phyloP scores from a whole-genome alignment of 2,329 filamentous ascomycete genomes.

The Tolypocladium pustulatum region DNA sequence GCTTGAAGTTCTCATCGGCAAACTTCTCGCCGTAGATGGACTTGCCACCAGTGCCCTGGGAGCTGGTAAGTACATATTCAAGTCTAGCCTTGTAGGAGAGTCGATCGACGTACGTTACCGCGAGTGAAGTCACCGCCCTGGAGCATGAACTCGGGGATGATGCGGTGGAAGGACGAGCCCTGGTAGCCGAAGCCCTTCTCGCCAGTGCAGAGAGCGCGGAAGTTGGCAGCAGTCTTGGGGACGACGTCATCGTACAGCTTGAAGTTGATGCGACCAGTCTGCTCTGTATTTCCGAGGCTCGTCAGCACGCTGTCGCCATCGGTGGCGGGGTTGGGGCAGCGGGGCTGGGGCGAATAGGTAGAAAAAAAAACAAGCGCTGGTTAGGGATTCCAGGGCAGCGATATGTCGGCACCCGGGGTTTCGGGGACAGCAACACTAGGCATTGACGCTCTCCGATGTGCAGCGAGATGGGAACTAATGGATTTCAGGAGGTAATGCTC shows the following conservation, averaged over 20 bases:
- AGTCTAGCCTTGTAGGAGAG: not conserved
- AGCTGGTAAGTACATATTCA: constrained; percentile 5
- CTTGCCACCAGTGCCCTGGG: constrained; percentile 76
- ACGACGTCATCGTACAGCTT: constrained; percentile 76
- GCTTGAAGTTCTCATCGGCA: constrained; percentile 79
- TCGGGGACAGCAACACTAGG: not conserved
- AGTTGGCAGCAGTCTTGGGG: constrained; percentile 82
- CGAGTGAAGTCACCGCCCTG: constrained; percentile 95
- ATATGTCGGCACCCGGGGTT: not conserved
- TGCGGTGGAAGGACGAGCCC: constrained; percentile 80
- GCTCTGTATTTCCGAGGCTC: constrained; percentile 33
- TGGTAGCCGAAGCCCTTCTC: constrained; percentile 77
- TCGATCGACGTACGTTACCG: constrained; percentile 58
- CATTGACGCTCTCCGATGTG: not conserved
- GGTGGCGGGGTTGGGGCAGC: constrained; percentile 1
- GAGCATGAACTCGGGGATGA: constrained; percentile 91
- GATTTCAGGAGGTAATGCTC: constrained; percentile 24
- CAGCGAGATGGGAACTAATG: not conserved
- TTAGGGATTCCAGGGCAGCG: not conserved
- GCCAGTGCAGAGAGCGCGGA: constrained; percentile 71
- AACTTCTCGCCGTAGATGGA: constrained; percentile 97
- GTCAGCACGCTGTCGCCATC: constrained; percentile 1
- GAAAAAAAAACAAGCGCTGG: not conserved
- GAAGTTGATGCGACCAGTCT: constrained; percentile 77
- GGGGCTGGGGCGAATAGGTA: not conserved